Base-by-base conservation (phyloP, 495 filamentous ascomycete genomes). In the Penicillium angulare region DNA sequence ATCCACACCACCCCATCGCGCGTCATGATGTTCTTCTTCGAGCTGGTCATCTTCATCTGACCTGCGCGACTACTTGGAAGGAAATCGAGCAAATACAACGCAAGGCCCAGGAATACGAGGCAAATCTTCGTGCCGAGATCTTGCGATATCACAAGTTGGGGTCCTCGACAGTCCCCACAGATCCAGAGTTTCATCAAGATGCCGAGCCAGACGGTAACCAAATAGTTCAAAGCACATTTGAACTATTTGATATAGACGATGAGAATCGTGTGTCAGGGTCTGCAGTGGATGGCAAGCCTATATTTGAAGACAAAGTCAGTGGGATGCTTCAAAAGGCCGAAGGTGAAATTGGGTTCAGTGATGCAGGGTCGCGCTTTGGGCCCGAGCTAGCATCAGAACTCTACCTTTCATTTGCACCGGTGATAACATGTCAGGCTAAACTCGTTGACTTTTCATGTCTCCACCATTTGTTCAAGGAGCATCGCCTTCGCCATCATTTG, bases 31-130 rank as follows among this genome's bases (percentile, higher is more conserved):
- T 71, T 9, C 66, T 81, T 23, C 59, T 56, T 15, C 60, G 61
- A n/a, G 62, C 72, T 16, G 66, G 73, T 18, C 75, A 80, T 29
- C 85, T 87, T 2, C 66, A 57, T 16, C 67, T 95, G 10, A 72
- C 84, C 22, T 93, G 86, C 86, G 79, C 81, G 27, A 92, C 87
- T 47, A 80, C 82, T 2, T 95, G 92, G 90, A 66, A 78, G 39
- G 81, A 86, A 47, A 83, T 96, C 15, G 81, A 86, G 43, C 53
- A 62, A 34, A 72, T 89, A 31, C 81, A 86, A 49, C 61, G 56
- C 7, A 83, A 80, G 45, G 86, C 86, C 2, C 69, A 78, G 34
- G 62, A 75, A 20, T 92, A 91, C 58, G 85, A 89, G 63, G 56
- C 60, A 6, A 69, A 72, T 21, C 67, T 78, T 18, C 73, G 74